Evolutionary conservation across 2,329 filamentous ascomycete species (phyloP).

Genomic region (Cordyceps javanica): DNA sequence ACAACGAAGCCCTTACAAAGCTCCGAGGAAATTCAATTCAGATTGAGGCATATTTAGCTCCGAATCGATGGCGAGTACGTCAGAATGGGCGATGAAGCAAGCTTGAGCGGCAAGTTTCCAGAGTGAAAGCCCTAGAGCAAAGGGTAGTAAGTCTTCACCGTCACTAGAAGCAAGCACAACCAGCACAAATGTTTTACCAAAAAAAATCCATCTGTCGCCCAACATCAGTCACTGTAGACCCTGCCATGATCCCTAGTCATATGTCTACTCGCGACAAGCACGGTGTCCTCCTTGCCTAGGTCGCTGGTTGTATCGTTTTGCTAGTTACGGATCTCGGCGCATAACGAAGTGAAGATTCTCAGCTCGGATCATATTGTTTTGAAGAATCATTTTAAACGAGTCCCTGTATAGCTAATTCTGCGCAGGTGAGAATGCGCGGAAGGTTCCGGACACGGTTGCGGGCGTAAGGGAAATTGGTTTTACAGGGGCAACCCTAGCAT

Average conservation of each 20-base stretch:
- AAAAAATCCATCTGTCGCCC: too few relatives aligned
- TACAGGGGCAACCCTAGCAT: conserved; percentile 1
- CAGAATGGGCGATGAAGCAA: too few relatives aligned
- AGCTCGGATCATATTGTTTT: conserved; percentile 45
- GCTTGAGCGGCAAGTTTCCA: too few relatives aligned
- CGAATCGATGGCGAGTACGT: too few relatives aligned
- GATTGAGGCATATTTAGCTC: too few relatives aligned
- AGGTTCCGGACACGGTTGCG: neutral
- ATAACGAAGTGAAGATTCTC: conserved; percentile 18
- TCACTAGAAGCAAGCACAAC: too few relatives aligned
- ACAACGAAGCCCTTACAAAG: too few relatives aligned
- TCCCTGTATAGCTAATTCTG: conserved; percentile 53
- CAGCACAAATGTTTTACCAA: neutral
- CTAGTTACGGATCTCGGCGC: neutral
- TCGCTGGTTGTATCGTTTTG: neutral
- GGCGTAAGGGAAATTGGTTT: neutral
- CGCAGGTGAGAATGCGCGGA: conserved; percentile 36
- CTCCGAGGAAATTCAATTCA: too few relatives aligned
- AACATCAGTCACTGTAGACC: neutral
- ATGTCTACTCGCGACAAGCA: neutral
- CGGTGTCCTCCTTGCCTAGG: conserved; percentile 4
- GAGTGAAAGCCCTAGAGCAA: too few relatives aligned
- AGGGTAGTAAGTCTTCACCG: too few relatives aligned
- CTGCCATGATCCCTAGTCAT: conserved; percentile 10
- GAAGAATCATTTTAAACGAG: conserved; percentile 38